Evolutionary conservation across 495 filamentous ascomycete genomes (phyloP).

Genomic region (Delitschia confertaspora): DNA sequence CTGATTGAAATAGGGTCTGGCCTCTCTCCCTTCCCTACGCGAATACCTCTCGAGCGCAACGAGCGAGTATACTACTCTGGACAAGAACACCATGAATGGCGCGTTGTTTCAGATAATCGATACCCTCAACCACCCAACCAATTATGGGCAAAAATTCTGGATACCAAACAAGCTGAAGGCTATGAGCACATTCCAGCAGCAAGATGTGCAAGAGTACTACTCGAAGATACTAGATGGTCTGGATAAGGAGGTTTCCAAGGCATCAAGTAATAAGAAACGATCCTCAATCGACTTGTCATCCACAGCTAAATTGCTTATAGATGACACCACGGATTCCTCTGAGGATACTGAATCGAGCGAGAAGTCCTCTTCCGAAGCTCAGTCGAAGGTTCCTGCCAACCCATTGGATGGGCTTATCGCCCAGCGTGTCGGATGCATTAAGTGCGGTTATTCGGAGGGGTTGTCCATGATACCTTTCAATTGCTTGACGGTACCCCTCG

Average conservation of each 20-base stretch:
- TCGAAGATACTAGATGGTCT: conserved; percentile 81
- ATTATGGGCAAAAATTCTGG: conserved; percentile 66
- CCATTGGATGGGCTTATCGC: conserved; percentile 84
- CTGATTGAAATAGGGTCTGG: conserved; percentile 51
- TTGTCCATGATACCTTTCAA: conserved; percentile 87
- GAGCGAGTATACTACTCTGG: conserved; percentile 35
- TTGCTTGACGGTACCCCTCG: conserved; percentile 78
- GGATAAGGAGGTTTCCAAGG: conserved; percentile 61
- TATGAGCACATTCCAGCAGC: conserved; percentile 90
- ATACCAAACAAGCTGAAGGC: conserved; percentile 67
- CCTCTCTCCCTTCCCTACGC: conserved; percentile 59
- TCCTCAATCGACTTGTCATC: conserved; percentile 22
- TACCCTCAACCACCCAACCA: conserved; percentile 55
- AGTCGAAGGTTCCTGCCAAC: conserved; percentile 35
- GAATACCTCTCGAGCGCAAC: conserved; percentile 42
- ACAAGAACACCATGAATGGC: conserved; percentile 37
- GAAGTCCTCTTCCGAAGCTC: neutral
- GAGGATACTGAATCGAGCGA: neutral
- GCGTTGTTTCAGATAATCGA: conserved; percentile 56
- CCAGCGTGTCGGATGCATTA: conserved; percentile 80
- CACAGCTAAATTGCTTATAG: conserved; percentile 35
- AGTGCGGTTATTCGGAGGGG: conserved; percentile 78
- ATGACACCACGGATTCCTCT: conserved; percentile 2
- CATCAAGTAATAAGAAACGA: conserved; percentile 32
- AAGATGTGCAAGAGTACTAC: conserved; percentile 97